Evolutionary conservation across 139 green algal genomes (phyloP).

Genomic region (Coelastrella sp.): DNA sequence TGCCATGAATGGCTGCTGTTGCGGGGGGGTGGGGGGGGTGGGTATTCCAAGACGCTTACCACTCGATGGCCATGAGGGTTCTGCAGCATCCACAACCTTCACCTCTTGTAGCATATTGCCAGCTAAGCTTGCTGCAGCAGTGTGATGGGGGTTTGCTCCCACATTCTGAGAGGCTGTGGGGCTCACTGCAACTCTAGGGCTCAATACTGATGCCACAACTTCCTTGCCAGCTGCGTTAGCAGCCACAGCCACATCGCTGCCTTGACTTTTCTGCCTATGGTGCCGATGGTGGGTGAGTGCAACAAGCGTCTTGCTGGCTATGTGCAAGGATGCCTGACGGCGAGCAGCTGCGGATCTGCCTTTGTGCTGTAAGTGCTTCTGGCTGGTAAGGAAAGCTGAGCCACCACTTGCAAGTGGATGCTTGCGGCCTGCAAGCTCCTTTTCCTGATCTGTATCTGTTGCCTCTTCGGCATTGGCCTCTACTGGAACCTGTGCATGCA

Average conservation of each 20-base stretch:
- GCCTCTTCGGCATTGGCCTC: neutral
- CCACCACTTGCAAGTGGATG: no score
- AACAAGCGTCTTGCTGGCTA: neutral
- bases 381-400: no score
- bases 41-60: neutral
- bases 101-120: constrained; percentile 16
- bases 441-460: neutral
- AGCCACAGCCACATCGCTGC: neutral
- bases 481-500: neutral
- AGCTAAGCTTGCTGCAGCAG: no score
- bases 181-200: no score
- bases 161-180: no score
- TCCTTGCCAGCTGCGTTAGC: neutral
- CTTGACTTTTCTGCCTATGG: neutral
- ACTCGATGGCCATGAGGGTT: constrained; percentile 19
- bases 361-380: no score
- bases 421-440: no score
- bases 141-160: no score
- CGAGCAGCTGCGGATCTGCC: neutral
- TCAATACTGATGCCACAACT: constrained; percentile 1
- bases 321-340: neutral
- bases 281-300: neutral
- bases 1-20: no score
- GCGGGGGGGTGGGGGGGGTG: no score
- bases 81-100: neutral